Evolutionary conservation across 2,329 filamentous ascomycete species (phyloP).

Genomic region (Phialemonium atrogriseum): DNA sequence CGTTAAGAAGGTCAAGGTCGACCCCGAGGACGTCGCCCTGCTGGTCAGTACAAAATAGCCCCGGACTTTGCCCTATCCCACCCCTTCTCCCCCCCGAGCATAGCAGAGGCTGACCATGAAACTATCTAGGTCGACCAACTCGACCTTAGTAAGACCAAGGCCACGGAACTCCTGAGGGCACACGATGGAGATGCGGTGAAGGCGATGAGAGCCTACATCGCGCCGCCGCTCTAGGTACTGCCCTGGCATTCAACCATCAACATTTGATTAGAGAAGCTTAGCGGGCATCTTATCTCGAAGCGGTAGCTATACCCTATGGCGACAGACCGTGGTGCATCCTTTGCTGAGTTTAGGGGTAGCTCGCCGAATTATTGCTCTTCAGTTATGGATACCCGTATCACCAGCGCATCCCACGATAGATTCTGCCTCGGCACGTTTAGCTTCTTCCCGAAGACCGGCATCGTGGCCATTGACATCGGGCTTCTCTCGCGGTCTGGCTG

Average conservation of each 20-base stretch:
- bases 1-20: conserved; percentile 62
- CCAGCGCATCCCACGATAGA: conserved; percentile 9
- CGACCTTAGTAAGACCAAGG: conserved; percentile 62
- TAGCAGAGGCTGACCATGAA: too few species aligned
- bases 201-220: conserved; percentile 54
- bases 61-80: too few species aligned
- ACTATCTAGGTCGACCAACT: conserved; percentile 65
- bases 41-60: conserved; percentile 49
- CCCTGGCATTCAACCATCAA: too few species aligned
- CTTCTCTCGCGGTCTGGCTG: conserved; percentile 6
- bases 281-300: too few species aligned
- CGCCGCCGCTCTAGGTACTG: too few species aligned
- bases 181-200: conserved; percentile 62
- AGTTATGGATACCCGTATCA: too few species aligned
- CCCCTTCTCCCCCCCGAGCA: too few species aligned
- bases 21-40: conserved; percentile 60
- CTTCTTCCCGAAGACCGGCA: conserved; percentile 16
- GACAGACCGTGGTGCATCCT: too few species aligned
- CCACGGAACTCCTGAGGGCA: conserved; percentile 64
- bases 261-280: too few species aligned
- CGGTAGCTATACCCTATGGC: too few species aligned
- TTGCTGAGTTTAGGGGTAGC: too few species aligned
- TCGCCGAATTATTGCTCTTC: too few species aligned
- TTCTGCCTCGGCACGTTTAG: conserved; percentile 16
- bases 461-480: conserved; percentile 12